Base-by-base conservation (phyloP, 352 stramenopile species). In the Elongisporangium senticosum region DNA sequence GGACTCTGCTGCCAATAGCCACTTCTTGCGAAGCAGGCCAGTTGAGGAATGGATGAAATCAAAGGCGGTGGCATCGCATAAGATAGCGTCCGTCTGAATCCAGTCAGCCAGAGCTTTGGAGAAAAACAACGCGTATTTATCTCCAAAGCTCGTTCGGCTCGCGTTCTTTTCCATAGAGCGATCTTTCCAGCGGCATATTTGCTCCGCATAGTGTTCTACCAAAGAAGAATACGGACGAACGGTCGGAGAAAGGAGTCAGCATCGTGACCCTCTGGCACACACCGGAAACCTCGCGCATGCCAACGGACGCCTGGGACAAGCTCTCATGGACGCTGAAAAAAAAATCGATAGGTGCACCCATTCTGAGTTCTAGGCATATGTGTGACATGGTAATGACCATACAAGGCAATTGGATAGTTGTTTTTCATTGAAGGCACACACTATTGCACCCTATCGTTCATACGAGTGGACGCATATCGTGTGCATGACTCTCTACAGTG, bases 181-280 rank as follows among this genome's bases (percentile, higher is more conserved):
- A 43, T 43, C 33, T 43, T 43, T 17, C 33, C 8, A 43, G 26
- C 26, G 26, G 26, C 26, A 37, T 28, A 28, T n/a, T 7, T 28
- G 24, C 24, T 28, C 24, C 28, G 28, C 28, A 39, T 43, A 23
- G 48, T 17, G n/a, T 52, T 24, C 33, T 10, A 43, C 11, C 33
- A 43, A 43, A 52, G 48, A 21, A 52, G 28, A 58, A 47, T 50
- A 28, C 19, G 1, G 53, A 28, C 11, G 40, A 47, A 49, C 10
- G 51, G 51, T 59, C 51, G 58, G 20, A 50, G 20, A 49, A 43
- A 64, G 51, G 20, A 28, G 15, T n/a, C 53, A 33, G 22, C n/a
- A 51, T 53, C 10, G 33, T 43, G 33, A 43, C 33, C 33, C 33
- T 43, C 33, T 43, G 33, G 33, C 33, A 15, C 33, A 43, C 33